A percentile compares a stretch with the other conserved stretches of the same genome.
phyloP scores from a whole-genome alignment of 2,329 filamentous ascomycete genomes.

The Cadophora sp. region DNA sequence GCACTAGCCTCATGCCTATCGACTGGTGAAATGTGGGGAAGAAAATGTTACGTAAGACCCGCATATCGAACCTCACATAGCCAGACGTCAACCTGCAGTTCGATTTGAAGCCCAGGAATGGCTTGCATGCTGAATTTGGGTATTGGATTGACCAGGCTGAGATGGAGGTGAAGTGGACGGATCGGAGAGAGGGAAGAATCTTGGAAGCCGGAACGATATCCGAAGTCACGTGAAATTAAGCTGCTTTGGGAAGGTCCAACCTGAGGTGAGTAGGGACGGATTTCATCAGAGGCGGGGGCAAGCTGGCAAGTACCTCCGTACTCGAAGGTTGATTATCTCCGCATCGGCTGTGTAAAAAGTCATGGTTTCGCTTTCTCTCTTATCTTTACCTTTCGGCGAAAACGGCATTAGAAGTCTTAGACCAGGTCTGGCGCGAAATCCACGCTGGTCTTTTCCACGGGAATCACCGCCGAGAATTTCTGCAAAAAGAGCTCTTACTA shows the following conservation, averaged over 20 bases:
- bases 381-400: background rate
- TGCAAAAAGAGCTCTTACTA: too few species aligned
- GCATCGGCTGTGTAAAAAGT: background rate
- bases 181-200: background rate
- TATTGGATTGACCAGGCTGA: constrained; percentile 19
- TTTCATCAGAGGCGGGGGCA: background rate
- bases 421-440: background rate
- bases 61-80: background rate
- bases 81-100: constrained; percentile 9
- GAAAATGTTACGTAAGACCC: constrained; percentile 28
- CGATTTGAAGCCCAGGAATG: background rate
- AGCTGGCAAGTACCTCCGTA: too few species aligned
- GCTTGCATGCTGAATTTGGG: constrained; percentile 18
- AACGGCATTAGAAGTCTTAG: background rate
- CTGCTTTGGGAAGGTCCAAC: constrained; percentile 21
- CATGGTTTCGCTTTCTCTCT: background rate
- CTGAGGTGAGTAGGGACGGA: constrained; percentile 1
- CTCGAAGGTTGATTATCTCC: too few species aligned
- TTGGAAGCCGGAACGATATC: too few species aligned
- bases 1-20: constrained; percentile 19
- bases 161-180: background rate
- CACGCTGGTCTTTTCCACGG: too few species aligned
- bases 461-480: too few species aligned
- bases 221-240: background rate
- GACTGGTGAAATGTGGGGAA: constrained; percentile 21